phyloP scores from a whole-genome alignment of 306 rosid genomes.

The Trifolium dubium region DNA sequence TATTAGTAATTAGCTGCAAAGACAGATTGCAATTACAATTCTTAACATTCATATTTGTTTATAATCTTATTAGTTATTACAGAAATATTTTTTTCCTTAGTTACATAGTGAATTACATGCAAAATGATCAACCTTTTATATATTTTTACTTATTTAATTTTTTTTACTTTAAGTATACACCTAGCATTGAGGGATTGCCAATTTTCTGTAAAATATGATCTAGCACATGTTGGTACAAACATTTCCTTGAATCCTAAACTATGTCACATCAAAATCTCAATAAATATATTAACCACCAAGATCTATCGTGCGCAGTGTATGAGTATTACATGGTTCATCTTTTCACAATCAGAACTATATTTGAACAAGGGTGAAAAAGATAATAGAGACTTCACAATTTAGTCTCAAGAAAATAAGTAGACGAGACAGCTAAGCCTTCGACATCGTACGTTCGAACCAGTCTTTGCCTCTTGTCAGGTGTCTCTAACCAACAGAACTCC shows the following conservation, averaged over 20 bases:
- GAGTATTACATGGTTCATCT: conserved; percentile 7
- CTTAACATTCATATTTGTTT: not conserved
- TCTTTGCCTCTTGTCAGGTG: conserved; percentile 81
- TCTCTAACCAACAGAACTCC: conserved; percentile 94
- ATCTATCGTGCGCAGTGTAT: not conserved
- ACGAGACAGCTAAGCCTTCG: conserved; percentile 94
- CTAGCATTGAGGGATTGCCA: not conserved
- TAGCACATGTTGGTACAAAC: not conserved
- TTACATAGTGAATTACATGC: no score
- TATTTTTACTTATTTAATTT: no score
- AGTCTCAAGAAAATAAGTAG: conserved; percentile 79
- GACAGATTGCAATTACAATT: not conserved
- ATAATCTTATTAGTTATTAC: not conserved
- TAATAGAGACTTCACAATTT: conserved; percentile 49
- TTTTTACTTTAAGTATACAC: not conserved
- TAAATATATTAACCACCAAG: conserved; percentile 4
- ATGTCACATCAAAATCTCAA: not conserved
- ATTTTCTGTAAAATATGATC: not conserved
- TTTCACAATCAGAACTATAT: conserved; percentile 14
- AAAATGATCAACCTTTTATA: no score
- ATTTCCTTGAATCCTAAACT: conserved; percentile 13
- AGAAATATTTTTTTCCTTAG: not conserved
- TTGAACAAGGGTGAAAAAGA: not conserved
- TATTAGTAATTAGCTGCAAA: not conserved
- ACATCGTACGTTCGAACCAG: conserved; percentile 83